phyloP scores from a whole-genome alignment of 192 early-diverging fungal genomes.

The Linderina pennispora region DNA sequence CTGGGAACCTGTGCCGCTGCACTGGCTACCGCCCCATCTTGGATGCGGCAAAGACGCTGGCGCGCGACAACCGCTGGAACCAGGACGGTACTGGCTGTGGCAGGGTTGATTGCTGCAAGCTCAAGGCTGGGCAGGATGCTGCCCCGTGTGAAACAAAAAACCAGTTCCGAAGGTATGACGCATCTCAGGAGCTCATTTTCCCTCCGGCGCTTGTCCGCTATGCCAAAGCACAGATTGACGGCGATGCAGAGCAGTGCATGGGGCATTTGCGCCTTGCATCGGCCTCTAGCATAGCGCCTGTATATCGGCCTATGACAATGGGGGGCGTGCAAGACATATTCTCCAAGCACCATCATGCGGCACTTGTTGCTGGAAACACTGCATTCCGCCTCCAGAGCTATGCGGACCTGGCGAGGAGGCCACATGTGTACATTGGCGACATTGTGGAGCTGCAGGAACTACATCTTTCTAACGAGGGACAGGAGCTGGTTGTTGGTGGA shows the following conservation, averaged over 20 bases:
- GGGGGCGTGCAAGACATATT: conserved; percentile 47
- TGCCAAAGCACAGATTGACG: not conserved
- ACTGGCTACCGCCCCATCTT: conserved; percentile 75
- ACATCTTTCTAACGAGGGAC: conserved; percentile 25
- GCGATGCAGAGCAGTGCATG: not conserved
- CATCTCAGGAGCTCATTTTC: conserved; percentile 51
- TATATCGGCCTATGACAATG: conserved; percentile 42
- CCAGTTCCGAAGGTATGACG: conserved; percentile 47
- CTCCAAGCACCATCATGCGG: conserved; percentile 49
- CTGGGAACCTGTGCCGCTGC: conserved; percentile 75
- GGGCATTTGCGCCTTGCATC: not conserved
- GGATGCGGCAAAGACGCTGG: conserved; percentile 58
- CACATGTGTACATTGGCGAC: conserved; percentile 53
- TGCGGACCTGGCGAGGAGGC: conserved; percentile 50
- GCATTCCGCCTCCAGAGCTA: too few species aligned
- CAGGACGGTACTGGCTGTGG: conserved; percentile 50
- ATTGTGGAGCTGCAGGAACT: conserved; percentile 52
- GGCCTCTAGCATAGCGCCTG: not conserved
- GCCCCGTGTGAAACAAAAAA: not conserved
- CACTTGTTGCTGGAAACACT: conserved; percentile 66
- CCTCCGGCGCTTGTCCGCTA: conserved; percentile 48
- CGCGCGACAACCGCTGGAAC: not conserved
- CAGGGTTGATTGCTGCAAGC: conserved; percentile 27
- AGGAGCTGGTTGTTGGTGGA: conserved; percentile 49
- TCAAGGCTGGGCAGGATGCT: conserved; percentile 4